These are phyloP conservation scores for Athelia sp. DNA, from an alignment of 1,284 basidiomycete species.

Conservation along the genomic window DNA sequence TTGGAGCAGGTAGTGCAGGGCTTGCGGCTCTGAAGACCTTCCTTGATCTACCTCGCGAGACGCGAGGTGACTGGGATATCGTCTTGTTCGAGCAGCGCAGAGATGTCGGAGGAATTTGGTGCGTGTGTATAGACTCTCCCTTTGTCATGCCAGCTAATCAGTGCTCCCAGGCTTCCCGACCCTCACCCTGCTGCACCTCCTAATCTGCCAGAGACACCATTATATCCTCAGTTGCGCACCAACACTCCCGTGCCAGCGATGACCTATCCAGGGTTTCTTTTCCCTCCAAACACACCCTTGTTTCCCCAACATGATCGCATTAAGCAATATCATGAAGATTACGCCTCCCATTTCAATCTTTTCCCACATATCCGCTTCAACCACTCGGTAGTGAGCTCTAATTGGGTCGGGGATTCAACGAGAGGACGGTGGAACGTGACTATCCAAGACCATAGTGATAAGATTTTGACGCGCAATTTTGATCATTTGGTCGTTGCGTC, in stretches of 20 bases:
- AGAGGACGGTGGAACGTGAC: conserved; percentile 41
- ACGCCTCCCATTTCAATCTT: conserved; percentile 34
- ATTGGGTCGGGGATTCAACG: conserved; percentile 38
- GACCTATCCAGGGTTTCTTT: conserved; percentile 50
- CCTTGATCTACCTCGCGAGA: conserved; percentile 39
- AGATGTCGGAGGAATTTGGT: conserved; percentile 50
- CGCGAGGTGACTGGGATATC: conserved; percentile 36
- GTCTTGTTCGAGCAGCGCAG: conserved; percentile 47
- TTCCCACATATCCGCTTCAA: conserved; percentile 35
- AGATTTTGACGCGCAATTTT: conserved; percentile 21
- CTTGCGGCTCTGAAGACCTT: conserved; percentile 46
- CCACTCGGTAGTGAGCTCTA: conserved; percentile 37
- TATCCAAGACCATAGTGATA: conserved; percentile 13
- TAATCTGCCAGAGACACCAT: conserved; percentile 44
- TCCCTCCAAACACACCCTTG: conserved; percentile 41
- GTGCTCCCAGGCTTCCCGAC: conserved; percentile 39
- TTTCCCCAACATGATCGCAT: conserved; percentile 45
- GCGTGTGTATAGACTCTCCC: not conserved
- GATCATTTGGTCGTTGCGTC: conserved; percentile 52
- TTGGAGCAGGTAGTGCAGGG: conserved; percentile 50
- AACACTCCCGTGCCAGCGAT: conserved; percentile 50
- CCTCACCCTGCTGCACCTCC: conserved; percentile 35
- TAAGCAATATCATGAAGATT: conserved; percentile 40
- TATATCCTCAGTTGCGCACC: conserved; percentile 49
- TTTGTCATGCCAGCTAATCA: not conserved